Percentiles rank a stretch among this genome's conserved stretches.
phyloP scores from a whole-genome alignment of 1,284 basidiomycete genomes.

The Fistulinella staudtii region DNA sequence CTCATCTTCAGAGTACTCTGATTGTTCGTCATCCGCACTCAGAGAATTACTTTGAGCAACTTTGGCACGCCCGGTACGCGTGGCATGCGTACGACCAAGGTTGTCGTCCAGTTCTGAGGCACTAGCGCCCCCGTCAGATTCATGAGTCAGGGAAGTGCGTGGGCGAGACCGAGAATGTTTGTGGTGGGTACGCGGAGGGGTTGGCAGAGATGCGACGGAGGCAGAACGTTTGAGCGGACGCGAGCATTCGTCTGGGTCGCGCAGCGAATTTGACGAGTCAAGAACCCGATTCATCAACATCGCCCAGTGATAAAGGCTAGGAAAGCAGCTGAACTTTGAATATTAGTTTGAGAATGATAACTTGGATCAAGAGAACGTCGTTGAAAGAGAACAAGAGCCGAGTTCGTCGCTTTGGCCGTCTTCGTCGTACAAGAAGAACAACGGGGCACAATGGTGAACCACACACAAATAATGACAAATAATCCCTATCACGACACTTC shows the following conservation, averaged over 20 bases:
- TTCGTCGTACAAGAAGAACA: conserved; percentile 8
- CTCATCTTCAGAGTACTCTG: conserved; percentile 16
- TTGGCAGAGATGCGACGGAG: conserved; percentile 37
- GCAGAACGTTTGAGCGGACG: conserved; percentile 34
- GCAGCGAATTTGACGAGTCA: conserved; percentile 24
- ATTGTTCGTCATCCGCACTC: conserved; percentile 4
- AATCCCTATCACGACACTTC: conserved; percentile 4
- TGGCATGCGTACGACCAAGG: conserved; percentile 5
- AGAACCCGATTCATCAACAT: conserved; percentile 35
- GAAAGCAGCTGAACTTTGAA: not conserved
- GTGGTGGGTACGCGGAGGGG: conserved; percentile 34
- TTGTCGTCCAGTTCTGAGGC: conserved; percentile 23
- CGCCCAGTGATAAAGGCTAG: conserved; percentile 1
- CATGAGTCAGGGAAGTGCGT: conserved; percentile 21
- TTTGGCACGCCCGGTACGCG: conserved; percentile 12
- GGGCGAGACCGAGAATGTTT: conserved; percentile 32
- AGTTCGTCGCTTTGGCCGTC: conserved; percentile 10
- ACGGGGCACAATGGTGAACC: conserved; percentile 20
- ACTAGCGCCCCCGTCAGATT: conserved; percentile 19
- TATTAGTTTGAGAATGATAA: conserved; percentile 6
- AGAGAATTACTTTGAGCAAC: not conserved
- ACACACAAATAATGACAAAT: conserved; percentile 25
- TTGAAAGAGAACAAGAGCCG: conserved; percentile 17
- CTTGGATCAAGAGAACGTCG: conserved; percentile 13
- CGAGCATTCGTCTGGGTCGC: conserved; percentile 11